phyloP scores from a whole-genome alignment of 805 yeast species.

The Priceomyces castillae region DNA sequence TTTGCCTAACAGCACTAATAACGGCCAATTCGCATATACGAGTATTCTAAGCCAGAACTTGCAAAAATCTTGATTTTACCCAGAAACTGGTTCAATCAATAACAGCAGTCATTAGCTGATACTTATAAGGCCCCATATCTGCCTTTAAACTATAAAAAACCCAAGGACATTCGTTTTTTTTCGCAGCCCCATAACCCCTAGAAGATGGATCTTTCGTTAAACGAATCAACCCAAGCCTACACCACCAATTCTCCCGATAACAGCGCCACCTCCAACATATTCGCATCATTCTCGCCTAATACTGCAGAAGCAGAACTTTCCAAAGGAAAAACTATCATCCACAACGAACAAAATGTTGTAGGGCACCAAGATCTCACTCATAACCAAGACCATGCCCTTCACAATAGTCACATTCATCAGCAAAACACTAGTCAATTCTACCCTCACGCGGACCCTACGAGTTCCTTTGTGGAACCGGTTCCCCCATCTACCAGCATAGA shows the following conservation, averaged over 20 bases:
- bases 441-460: neutral
- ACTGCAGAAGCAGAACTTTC: neutral
- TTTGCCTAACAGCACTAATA: no score
- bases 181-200: neutral
- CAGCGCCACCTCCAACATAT: neutral
- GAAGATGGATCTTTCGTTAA: slow-evolving; percentile 3
- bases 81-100: no score
- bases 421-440: neutral
- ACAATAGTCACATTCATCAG: neutral
- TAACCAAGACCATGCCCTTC: neutral
- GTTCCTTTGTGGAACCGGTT: neutral
- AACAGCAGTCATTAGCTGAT: no score
- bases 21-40: no score
- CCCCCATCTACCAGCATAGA: neutral
- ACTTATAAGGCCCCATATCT: no score
- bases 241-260: neutral
- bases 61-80: no score
- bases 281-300: neutral
- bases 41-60: no score
- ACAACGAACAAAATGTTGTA: no score
- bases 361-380: neutral
- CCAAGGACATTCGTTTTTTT: no score
- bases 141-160: no score
- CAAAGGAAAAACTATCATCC: neutral
- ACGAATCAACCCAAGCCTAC: neutral